A percentile compares a stretch with the other conserved stretches of the same genome.
Conservation (phyloP, 768 basidiomycete species). For the Clitopilus passeckerianus region DNA sequence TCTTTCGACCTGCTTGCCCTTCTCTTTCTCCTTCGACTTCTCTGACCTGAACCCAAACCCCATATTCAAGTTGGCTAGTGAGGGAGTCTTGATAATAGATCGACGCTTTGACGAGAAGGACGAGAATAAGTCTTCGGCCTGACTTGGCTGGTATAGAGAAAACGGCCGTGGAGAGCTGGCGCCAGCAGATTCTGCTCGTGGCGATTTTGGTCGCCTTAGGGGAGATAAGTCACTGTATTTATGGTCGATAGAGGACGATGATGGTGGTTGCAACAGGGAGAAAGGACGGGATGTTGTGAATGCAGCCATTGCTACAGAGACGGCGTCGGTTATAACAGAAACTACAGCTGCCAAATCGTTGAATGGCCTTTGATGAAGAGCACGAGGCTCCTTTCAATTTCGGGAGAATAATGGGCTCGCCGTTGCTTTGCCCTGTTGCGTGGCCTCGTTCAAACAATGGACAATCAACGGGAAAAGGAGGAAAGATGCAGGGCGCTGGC, state of each 20-base stretch:
- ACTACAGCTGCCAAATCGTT: constrained; percentile 7
- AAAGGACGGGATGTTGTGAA: constrained; percentile 3
- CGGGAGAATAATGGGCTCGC: not conserved
- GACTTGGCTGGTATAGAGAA: not conserved
- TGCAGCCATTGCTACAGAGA: constrained; percentile 9
- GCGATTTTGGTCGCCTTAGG: constrained; percentile 6
- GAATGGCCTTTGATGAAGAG: not conserved
- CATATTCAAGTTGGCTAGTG: constrained; percentile 25
- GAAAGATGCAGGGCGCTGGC: not conserved
- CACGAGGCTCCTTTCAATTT: not conserved
- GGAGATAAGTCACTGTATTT: constrained; percentile 1
- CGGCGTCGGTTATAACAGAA: constrained; percentile 10
- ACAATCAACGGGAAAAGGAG: not conserved
- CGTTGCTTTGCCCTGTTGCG: not conserved
- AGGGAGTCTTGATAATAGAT: constrained; percentile 23
- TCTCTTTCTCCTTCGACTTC: constrained; percentile 22
- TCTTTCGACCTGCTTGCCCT: constrained; percentile 1
- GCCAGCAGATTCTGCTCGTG: not conserved
- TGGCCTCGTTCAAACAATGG: not conserved
- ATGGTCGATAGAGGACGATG: constrained; percentile 8
- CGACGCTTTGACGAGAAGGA: constrained; percentile 9
- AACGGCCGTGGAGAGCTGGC: not conserved
- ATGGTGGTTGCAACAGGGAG: constrained; percentile 10
- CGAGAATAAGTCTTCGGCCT: constrained; percentile 9
- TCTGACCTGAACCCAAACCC: constrained; percentile 28